Base-by-base conservation (phyloP, 768 basidiomycete species). In the Lentinus tigrinus region DNA sequence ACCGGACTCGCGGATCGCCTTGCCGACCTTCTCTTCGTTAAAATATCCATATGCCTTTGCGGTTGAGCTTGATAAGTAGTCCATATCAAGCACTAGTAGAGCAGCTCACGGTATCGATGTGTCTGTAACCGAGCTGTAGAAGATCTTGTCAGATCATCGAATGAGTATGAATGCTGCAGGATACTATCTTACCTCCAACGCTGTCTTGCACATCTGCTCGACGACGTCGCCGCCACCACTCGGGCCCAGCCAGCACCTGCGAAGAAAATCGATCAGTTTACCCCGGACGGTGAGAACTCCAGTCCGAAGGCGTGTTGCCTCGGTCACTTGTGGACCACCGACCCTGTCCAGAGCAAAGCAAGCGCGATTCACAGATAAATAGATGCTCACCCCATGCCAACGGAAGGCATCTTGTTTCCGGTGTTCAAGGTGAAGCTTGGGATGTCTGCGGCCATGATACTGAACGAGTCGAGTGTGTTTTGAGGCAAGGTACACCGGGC, bases 21-120 rank as follows among this genome's bases (percentile, higher is more conserved):
- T 78, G 6, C 91, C 92, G n/a, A 94, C 91, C 61, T 88, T 84
- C 64, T 84, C 83, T 68, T 93, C 90, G 67, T 93, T 93, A 31
- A 34, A 49, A 44, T 48, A 56, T 28, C 37, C 56, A 28, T 54
- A 57, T 19, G 58, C 54, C 51, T 63, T 39, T 16, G 5, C 7
- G 4, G 21, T 31, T 8, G 31, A 42, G 16, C 44, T n/a, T 5
- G 14, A 17, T 7, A 52, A 10, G 13, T 5, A 13, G 6, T 47
- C 46, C 7, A 8, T 23, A 14, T 28, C 8, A 7, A 51, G 24
- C 28, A 3, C 31, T 31, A 5, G n/a, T 17, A 39, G 36, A 17
- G 31, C 9, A 24, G 16, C 4, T 21, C 64, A 57, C 64, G 24
- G 85, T 89, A 70, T 87, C 88, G 68, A 87, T 84, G 66, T 80